Evolutionary conservation across 2,329 filamentous ascomycete species (phyloP).

Genomic region (Tympanopsis confertula): DNA sequence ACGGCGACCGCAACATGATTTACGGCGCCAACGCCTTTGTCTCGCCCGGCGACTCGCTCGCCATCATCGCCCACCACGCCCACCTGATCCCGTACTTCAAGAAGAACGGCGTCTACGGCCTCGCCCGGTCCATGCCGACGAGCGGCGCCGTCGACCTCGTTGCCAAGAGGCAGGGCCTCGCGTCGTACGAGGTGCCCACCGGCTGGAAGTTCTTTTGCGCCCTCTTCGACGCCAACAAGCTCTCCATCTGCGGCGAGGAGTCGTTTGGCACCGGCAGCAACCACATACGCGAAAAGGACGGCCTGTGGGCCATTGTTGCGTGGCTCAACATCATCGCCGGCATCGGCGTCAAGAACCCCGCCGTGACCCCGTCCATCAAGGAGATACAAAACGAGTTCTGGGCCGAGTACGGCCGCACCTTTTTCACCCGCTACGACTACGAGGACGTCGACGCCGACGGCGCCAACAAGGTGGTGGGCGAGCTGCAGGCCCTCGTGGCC

Average conservation of each 20-base stretch:
- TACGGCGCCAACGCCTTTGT: constrained; percentile 95
- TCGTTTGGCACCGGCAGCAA: constrained; percentile 96
- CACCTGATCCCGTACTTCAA: constrained; percentile 96
- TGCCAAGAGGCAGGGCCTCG: constrained; percentile 81
- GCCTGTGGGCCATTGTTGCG: constrained; percentile 90
- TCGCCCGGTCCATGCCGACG: constrained; percentile 95
- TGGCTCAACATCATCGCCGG: constrained; percentile 99
- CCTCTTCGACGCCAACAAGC: constrained; percentile 85
- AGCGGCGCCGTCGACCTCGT: constrained; percentile 91
- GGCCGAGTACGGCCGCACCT: constrained; percentile 88
- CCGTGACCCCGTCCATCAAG: constrained; percentile 78
- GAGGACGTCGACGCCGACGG: constrained; percentile 87
- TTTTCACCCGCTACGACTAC: constrained; percentile 99
- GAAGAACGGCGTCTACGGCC: constrained; percentile 88
- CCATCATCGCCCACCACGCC: constrained; percentile 95
- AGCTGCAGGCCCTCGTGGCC: constrained; percentile 68
- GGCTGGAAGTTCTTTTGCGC: constrained; percentile 99
- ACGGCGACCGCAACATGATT: constrained; percentile 99
- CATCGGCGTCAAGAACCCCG: constrained; percentile 70
- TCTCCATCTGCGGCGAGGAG: constrained; percentile 97
- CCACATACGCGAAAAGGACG: constrained; percentile 98
- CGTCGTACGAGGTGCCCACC: constrained; percentile 92
- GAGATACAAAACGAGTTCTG: constrained; percentile 97
- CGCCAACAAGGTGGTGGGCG: constrained; percentile 78
- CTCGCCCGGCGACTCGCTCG: constrained; percentile 89